Conservation (phyloP, 2,329 filamentous ascomycete genomes). For the Penicillium frequentans region DNA sequence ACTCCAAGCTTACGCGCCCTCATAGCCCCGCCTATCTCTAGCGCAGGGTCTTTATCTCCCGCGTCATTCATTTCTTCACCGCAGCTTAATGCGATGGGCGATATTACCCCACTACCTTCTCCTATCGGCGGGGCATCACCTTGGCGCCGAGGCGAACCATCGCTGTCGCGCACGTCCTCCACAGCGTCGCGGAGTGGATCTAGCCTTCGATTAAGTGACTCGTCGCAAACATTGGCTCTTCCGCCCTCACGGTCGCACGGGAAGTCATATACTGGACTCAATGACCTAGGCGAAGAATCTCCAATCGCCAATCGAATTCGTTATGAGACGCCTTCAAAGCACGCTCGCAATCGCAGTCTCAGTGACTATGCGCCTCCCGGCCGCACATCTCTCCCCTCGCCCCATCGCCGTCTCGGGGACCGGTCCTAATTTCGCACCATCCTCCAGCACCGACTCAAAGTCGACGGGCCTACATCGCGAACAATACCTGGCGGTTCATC, state of each 20-base stretch:
- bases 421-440: conserved; percentile 47
- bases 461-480: conserved; percentile 65
- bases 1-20: conserved; percentile 46
- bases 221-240: conserved; percentile 33
- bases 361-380: conserved; percentile 84
- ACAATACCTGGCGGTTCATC: conserved; percentile 73
- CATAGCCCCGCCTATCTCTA: conserved; percentile 38
- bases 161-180: conserved; percentile 45
- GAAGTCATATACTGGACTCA: conserved; percentile 44
- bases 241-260: conserved; percentile 32
- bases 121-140: conserved; percentile 54
- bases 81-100: conserved; percentile 71
- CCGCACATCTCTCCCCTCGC: conserved; percentile 61
- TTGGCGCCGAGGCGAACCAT: conserved; percentile 53
- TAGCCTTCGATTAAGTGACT: conserved; percentile 38
- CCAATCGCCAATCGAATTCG: conserved; percentile 20
- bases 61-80: conserved; percentile 72
- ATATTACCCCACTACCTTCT: conserved; percentile 77
- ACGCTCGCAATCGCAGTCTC: conserved; percentile 75
- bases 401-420: conserved; percentile 71
- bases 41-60: conserved; percentile 52
- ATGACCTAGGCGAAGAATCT: conserved; percentile 30
- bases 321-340: conserved; percentile 40
- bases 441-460: conserved; percentile 45
- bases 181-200: conserved; percentile 40